phyloP scores from a whole-genome alignment of 371 early-diverging fungal genomes.

The Mucor irregularis region DNA sequence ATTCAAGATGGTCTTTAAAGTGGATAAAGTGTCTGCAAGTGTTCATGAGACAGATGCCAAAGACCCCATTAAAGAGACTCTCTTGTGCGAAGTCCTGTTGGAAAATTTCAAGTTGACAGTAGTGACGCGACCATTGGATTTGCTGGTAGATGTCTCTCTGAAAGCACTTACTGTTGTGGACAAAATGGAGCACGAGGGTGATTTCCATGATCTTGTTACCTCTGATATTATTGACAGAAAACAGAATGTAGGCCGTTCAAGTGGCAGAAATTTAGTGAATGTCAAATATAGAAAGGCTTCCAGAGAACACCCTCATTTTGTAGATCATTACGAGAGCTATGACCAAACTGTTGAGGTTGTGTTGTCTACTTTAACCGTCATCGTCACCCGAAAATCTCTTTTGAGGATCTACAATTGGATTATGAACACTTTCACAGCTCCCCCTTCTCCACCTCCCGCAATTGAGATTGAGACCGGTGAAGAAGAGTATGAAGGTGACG shows the following conservation, averaged over 20 bases:
- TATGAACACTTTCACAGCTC: conserved; percentile 68
- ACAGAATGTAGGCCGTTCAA: background rate
- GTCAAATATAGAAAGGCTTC: conserved; percentile 66
- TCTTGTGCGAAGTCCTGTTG: conserved; percentile 57
- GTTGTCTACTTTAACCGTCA: conserved; percentile 70
- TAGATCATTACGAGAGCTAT: conserved; percentile 52
- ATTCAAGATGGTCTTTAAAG: conserved; percentile 72
- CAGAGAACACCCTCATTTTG: conserved; percentile 60
- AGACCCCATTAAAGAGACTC: conserved; percentile 30
- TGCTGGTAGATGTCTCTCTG: conserved; percentile 63
- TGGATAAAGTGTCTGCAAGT: conserved; percentile 69
- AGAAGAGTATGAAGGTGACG: conserved; percentile 2
- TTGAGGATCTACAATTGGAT: conserved; percentile 77
- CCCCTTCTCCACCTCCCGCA: conserved; percentile 6
- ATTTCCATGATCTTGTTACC: conserved; percentile 65
- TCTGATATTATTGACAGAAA: conserved; percentile 46
- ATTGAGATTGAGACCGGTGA: background rate
- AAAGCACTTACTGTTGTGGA: conserved; percentile 67
- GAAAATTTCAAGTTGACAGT: conserved; percentile 60
- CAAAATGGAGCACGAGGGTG: conserved; percentile 45
- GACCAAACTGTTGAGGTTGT: conserved; percentile 71
- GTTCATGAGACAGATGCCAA: conserved; percentile 56
- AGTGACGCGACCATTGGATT: conserved; percentile 57
- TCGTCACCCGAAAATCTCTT: conserved; percentile 72
- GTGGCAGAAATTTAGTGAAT: conserved; percentile 47